Percentiles rank a stretch among this genome's conserved stretches.
These are phyloP conservation scores for Ophiostoma triangulosporum DNA, from an alignment of 2,329 filamentous ascomycete genomes.

Conservation along the genomic window DNA sequence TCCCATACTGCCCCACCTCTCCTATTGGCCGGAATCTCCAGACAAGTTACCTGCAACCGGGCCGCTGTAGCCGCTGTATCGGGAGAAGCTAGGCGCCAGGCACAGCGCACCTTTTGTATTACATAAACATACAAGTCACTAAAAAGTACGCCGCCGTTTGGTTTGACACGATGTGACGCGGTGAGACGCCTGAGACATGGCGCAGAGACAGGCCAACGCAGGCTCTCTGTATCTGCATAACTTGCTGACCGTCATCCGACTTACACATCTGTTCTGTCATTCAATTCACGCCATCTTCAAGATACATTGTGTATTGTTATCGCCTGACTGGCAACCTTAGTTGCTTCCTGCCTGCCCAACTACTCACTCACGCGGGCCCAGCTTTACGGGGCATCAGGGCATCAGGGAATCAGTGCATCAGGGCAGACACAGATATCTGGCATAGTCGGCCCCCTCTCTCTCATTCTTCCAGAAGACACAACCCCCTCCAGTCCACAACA, in stretches of 20 bases:
- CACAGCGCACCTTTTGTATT: not conserved
- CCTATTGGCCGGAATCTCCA: not conserved
- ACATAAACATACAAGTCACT: not conserved
- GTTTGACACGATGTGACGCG: conserved; percentile 9
- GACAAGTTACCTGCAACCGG: not conserved
- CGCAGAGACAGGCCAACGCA: conserved; percentile 1
- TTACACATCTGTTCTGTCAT: too few species aligned
- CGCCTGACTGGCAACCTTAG: too few species aligned
- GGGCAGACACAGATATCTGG: not conserved
- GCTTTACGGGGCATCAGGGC: not conserved
- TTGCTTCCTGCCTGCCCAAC: conserved; percentile 6
- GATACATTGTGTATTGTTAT: too few species aligned
- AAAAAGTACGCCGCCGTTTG: not conserved
- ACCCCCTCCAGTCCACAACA: not conserved
- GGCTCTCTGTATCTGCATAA: too few species aligned
- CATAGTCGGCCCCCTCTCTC: not conserved
- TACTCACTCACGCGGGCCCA: not conserved
- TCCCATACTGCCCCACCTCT: not conserved
- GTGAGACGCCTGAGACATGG: conserved; percentile 1
- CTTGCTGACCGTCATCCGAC: not conserved
- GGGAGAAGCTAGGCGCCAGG: conserved; percentile 3
- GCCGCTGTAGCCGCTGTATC: conserved; percentile 5
- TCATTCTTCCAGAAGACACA: not conserved
- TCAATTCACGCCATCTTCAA: too few species aligned
- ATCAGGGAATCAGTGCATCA: not conserved